These are phyloP conservation scores for Fraxinus velutina DNA, from an alignment of 305 asterid genomes.

Conservation along the genomic window DNA sequence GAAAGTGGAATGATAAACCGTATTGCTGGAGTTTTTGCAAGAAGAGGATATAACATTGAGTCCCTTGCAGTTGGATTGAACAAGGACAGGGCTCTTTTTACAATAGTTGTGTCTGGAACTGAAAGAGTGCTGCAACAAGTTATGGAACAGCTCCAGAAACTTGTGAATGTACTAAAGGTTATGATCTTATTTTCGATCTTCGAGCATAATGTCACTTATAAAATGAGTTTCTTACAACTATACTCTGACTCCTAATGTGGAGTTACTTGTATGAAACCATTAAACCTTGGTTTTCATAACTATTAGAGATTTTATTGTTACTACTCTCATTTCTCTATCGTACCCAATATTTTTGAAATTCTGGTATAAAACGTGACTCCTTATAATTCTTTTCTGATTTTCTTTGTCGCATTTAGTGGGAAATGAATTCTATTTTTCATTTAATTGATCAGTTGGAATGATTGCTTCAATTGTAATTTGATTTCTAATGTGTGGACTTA, in stretches of 20 bases:
- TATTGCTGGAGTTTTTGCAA: conserved; percentile 92
- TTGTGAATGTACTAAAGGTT: conserved; percentile 90
- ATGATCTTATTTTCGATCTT: conserved; percentile 20
- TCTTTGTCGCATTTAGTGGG: neutral
- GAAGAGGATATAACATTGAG: conserved; percentile 96
- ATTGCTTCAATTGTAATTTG: conserved; percentile 14
- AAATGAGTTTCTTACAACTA: neutral
- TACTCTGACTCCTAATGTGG: neutral
- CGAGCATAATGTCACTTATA: neutral
- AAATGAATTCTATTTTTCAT: neutral
- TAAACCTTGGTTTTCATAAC: neutral
- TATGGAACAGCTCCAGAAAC: conserved; percentile 88
- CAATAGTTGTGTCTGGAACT: conserved; percentile 90
- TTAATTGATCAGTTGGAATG: conserved; percentile 5
- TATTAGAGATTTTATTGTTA: neutral
- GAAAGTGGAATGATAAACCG: conserved; percentile 99
- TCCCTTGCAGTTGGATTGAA: conserved; percentile 97
- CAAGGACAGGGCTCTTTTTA: conserved; percentile 91
- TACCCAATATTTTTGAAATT: neutral
- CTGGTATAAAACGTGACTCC: neutral
- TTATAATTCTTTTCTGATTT: neutral
- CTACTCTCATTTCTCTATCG: neutral
- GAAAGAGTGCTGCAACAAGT: conserved; percentile 75
- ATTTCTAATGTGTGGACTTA: conserved; percentile 19
- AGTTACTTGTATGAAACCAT: neutral